Evolutionary conservation across 108 stramenopile genomes (phyloP), one percentile per base, ranked within the genome.

Genomic region (Nitzschia palea): DNA sequence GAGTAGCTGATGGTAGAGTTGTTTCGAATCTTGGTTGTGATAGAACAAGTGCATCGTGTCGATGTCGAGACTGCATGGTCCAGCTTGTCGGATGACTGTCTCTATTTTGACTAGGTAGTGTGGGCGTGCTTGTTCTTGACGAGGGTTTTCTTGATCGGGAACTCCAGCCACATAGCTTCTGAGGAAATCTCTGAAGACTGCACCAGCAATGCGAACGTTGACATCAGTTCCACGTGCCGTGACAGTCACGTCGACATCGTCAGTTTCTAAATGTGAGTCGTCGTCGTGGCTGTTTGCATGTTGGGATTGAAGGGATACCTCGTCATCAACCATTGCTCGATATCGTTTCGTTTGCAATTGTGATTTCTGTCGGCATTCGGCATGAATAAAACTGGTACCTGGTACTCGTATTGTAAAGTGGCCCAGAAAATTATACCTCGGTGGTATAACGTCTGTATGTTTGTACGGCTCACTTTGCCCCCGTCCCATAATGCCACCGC

Each of bases 1-100:
- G 10, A 95, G 72, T 43, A 99, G 80, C 85, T 98, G 96, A 52
- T 89, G 76, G 80, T 99, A 98, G 22, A 99, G 74, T 10, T 77
- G 55, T 67, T 91, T 85, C 55, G 88, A 94, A 35, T 74, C 86
- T 40, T 78, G 86, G 65, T 78, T 76, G 71, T 94, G 96, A 61
- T 82, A 90, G 78, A 76, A 86, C 20, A 99, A 73, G 71, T 99
- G 97, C 54, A 90, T 77, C 15, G 95, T 82, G 86, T 99, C 93
- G 35, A 98, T 76, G 62, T 97, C 95, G 31, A 98, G 67, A 65
- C 85, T 81, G 17, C 80, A 64, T 15, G 85, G 83, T 30, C 55
- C 59, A 22, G 68, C 57, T 14, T 50, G 70, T 1, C 44, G 65
- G 37, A 74, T 2, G 23, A 77, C 18, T 18, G 36, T 1, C 33